Base-by-base conservation (phyloP, 2,329 filamentous ascomycete genomes). In the Botrytis paeoniae region DNA sequence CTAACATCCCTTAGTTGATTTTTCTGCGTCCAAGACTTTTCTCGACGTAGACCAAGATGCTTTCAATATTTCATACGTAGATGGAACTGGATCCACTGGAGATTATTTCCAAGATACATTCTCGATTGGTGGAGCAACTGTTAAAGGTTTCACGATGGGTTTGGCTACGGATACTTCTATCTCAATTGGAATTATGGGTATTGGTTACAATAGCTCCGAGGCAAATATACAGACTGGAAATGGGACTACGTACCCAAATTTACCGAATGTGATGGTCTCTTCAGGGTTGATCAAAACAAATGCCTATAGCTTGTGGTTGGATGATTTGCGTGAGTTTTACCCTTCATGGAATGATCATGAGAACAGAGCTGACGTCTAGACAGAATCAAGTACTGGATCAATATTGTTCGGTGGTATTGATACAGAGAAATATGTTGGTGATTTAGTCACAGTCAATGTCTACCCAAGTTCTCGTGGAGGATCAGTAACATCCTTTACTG, bases 21-120 rank as follows among this genome's bases (percentile, higher is more conserved):
- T 83, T 16, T 75, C 76, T 12, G 78, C 82, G 4, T 90, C 88
- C 77, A 83, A 82, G 1, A 86, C 87, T 5, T 89, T 84, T 78
- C 76, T 83, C 29, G 69, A 84, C 4, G 81, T 88, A 57, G 81
- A 82, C 20, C 63, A 74, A 14, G 78, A 80, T 71, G 84, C 82
- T n/a, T 90, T 91, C 77, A 81, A 85, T 74, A 92, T 93, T 75
- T 83, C 82, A 32, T 91, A 92, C 75, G 86, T 91, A 75, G 87
- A 91, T 77, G 83, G 84, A 54, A 85, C 86, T 6, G 85, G 84
- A 14, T 87, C 87, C 5, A 76, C 78, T 2, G 89, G 89, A 60
- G 85, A 88, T 79, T 91, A 89, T 79, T 85, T 91, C 75, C 82
- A 85, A 57, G 89, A 91, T 78, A 84, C 83, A 39, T 84, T 91